Percentiles rank a stretch among this genome's conserved stretches.
Evolutionary conservation across 192 early-diverging fungal genomes (phyloP).

Genomic region (Anaeromyces robustus): DNA sequence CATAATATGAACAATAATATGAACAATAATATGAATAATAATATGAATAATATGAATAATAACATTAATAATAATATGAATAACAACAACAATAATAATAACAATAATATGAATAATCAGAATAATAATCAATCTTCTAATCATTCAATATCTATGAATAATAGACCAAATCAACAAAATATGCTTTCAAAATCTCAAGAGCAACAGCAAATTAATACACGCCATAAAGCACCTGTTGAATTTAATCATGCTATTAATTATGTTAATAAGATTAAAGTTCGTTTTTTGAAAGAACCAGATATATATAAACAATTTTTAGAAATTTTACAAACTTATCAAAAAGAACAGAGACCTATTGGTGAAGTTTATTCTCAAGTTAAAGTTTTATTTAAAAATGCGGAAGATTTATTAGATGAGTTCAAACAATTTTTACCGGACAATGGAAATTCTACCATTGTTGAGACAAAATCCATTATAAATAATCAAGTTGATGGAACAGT

Average conservation of each 20-base stretch:
- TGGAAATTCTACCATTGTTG: not conserved
- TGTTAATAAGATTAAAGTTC: slow-evolving; percentile 96
- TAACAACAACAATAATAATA: not conserved
- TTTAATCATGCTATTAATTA: slow-evolving; percentile 99
- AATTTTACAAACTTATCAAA: slow-evolving; percentile 94
- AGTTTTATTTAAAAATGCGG: slow-evolving; percentile 63
- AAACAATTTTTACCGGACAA: slow-evolving; percentile 95
- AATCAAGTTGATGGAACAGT: slow-evolving; percentile 21
- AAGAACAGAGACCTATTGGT: slow-evolving; percentile 86
- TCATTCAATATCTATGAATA: too few relatives aligned
- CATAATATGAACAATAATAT: not conserved
- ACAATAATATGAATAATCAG: not conserved
- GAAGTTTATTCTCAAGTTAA: slow-evolving; percentile 96
- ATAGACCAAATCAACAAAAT: not conserved
- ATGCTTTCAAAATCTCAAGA: not conserved
- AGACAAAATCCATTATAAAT: slow-evolving; percentile 17
- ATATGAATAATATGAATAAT: not conserved
- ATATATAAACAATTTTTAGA: slow-evolving; percentile 96
- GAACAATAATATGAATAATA: not conserved
- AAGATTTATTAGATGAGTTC: slow-evolving; percentile 90
- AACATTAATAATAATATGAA: not conserved
- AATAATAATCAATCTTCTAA: not conserved
- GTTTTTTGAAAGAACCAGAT: slow-evolving; percentile 60
- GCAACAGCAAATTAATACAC: not conserved
- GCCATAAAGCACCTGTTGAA: slow-evolving; percentile 52